Base-by-base conservation (phyloP, 192 early-diverging fungal species). In the Entophlyctis helioformis region DNA sequence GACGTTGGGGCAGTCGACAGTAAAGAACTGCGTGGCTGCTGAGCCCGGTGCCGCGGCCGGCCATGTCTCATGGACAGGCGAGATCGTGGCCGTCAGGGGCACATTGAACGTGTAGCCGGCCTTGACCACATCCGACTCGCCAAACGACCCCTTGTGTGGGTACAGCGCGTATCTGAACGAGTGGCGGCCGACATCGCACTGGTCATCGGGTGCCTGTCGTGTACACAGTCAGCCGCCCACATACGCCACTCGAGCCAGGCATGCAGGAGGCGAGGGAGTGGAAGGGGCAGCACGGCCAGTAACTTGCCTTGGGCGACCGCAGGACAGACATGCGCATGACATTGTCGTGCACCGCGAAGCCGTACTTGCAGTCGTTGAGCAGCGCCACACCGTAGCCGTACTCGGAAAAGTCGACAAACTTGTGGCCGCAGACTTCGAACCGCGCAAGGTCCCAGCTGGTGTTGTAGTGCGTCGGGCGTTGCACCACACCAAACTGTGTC, bases 371-470 rank as follows among this genome's bases (percentile, higher is more conserved):
- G 61, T 98, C 93, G 55, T 92, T 97, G 45, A 96, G 57, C 38
- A 98, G 56, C 0, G 93, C 85, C 8, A 95, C 84, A 25, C 96
- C 96, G 61, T 86, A 96, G 0, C 96, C 91, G 50, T 74, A 86
- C 54, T 99, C 93, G 1, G 88, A 91, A n/a, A 90, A 66, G 42
- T 99, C 96, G 7, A 81, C 96, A 69, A 86, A 99, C 48, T 91
- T 91, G 69, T 99, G 96, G 0, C 79, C 93, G 50, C 89, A 91
- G 1, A 96, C 93, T 67, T 97, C 94, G 56, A 99, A 99, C 42
- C 85, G 83, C 2, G 88, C 87, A 46, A 82, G 72, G 67, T 83
- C 82, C 80, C 90, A 94, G 25, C 78, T 72, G 4, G 85, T 98
- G 60, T 97, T 98, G 70, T 75, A 89, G 38, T 96, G 94, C 16